Conservation (phyloP, 2,329 filamentous ascomycete genomes). For the Aspergillus brunneoviolaceus region DNA sequence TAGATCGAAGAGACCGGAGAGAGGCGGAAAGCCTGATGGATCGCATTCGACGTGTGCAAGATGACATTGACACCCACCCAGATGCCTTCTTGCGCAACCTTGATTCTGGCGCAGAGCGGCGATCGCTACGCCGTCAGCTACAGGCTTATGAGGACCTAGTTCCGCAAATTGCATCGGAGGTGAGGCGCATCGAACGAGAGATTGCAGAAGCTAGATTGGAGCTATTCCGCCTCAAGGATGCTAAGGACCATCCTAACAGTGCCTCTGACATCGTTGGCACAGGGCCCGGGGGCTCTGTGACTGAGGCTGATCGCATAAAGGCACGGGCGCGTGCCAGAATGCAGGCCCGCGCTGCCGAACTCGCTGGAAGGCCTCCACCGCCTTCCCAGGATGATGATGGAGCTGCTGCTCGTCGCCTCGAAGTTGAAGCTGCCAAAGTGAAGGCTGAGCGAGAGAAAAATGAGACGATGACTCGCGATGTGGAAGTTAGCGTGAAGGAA, state of each 20-base stretch:
- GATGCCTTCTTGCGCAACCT: slow-evolving; percentile 68
- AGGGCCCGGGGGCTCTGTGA: slow-evolving; percentile 84
- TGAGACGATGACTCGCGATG: slow-evolving; percentile 93
- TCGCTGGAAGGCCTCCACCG: slow-evolving; percentile 78
- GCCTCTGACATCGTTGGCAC: slow-evolving; percentile 83
- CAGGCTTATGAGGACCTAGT: slow-evolving; percentile 86
- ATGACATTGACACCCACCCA: slow-evolving; percentile 90
- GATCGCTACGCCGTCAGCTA: slow-evolving; percentile 82
- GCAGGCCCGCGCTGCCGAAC: slow-evolving; percentile 91
- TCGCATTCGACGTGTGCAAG: slow-evolving; percentile 84
- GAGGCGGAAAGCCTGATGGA: slow-evolving; percentile 94
- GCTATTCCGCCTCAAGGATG: slow-evolving; percentile 88
- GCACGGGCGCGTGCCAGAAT: slow-evolving; percentile 96
- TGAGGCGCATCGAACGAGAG: slow-evolving; percentile 83
- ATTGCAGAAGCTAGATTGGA: slow-evolving; percentile 91
- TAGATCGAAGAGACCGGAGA: slow-evolving; percentile 84
- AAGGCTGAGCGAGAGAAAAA: slow-evolving; percentile 88
- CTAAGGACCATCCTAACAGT: slow-evolving; percentile 83
- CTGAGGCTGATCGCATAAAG: slow-evolving; percentile 91
- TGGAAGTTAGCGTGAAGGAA: slow-evolving; percentile 91
- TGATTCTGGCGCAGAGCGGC: slow-evolving; percentile 84
- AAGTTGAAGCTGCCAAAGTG: slow-evolving; percentile 80
- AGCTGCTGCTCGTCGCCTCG: slow-evolving; percentile 78
- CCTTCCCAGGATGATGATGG: slow-evolving; percentile 68
- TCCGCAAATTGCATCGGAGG: slow-evolving; percentile 87